Evolutionary conservation across 2,329 filamentous ascomycete species (phyloP).

Genomic region (Colletotrichum australisinense): DNA sequence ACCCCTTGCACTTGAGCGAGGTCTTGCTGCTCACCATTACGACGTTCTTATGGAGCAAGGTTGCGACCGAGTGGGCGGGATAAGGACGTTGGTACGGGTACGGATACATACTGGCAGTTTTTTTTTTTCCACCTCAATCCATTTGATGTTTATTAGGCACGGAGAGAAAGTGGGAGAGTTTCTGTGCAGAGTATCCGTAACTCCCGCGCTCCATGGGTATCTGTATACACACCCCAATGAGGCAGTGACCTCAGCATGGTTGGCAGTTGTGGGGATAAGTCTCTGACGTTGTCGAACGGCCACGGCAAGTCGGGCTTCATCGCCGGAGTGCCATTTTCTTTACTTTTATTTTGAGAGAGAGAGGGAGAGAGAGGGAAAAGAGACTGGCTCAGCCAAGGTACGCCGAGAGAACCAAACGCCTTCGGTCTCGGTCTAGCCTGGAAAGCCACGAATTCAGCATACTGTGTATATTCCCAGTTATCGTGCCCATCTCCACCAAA

Average conservation of each 20-base stretch:
- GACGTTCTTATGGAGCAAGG: background rate
- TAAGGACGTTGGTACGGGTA: background rate
- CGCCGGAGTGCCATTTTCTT: background rate
- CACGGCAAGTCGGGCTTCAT: background rate
- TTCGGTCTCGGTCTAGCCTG: background rate
- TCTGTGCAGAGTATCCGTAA: background rate
- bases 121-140: background rate
- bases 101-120: background rate
- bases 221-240: background rate
- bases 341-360: too few relatives aligned
- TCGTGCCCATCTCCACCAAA: background rate
- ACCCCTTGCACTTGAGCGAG: conserved; percentile 4
- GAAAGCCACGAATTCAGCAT: background rate
- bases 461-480: background rate
- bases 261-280: background rate
- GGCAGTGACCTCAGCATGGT: background rate
- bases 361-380: background rate
- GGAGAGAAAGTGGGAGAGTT: background rate
- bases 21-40: conserved; percentile 2
- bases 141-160: background rate
- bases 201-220: background rate
- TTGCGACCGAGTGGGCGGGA: background rate
- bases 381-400: background rate
- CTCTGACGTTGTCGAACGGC: background rate
- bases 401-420: background rate